Evolutionary conservation across 2,329 filamentous ascomycete genomes (phyloP), one percentile per base, ranked within the genome.

Genomic region (Penicillium frequentans): DNA sequence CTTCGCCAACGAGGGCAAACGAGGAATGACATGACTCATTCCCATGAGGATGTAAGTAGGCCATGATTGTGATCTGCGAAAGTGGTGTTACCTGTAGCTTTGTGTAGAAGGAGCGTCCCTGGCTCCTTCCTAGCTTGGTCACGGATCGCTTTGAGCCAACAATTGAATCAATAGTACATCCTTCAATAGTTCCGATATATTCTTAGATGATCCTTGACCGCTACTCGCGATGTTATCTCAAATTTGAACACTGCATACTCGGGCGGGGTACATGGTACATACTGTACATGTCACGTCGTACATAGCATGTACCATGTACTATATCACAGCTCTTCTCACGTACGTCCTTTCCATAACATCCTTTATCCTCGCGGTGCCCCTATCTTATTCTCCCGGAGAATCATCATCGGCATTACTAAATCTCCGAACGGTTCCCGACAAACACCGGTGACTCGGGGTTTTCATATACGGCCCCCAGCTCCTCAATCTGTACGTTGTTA

Each of bases 1-100:
- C 59, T 65, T 55, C 65, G 54, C 57, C 69, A 63, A 39, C 61
- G 65, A 37, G 66, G 68, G 46, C 69, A 71, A 23, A 63, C 51
- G 39, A 70, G 52, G 21, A 70, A 60, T 6, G 64, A 54, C 66
- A 69, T 71, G 29, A 31, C 29, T 31, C 29, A 14, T 43, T 54
- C 31, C 37, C 14, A 6, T 46, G 26, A n/a, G 19, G 3, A n/a
- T 47, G 37, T 13, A 31, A 10, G 29, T 9, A 37, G 11, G 23
- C 10, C 27, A n/a, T 21, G 10, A 21, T 21, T 24, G 21, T 23
- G n/a, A 37, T 49, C 31, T 23, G 46, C 8, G 21, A 24, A 35
- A 37, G 10, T 21, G 7, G 19, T 47, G 26, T 13, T 47, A 10
- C 3, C 11, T 23, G 21, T 42, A 23, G 44, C n/a, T 31, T 19